phyloP scores from a whole-genome alignment of 164 flowering plant genomes.

The Aristolochia californica region DNA sequence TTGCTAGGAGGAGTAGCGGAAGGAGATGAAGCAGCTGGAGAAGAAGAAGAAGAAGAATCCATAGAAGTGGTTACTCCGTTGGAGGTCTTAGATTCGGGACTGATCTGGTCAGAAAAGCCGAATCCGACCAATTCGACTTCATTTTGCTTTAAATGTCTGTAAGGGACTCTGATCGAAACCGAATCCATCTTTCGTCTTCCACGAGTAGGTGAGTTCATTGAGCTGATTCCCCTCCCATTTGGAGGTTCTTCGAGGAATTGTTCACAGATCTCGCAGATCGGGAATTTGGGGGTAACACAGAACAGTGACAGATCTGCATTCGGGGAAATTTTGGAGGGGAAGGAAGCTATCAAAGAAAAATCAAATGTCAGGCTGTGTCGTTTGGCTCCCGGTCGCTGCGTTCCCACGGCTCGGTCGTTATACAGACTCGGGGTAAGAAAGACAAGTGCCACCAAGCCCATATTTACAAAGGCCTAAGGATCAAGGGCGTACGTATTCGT shows the following conservation, averaged over 20 bases:
- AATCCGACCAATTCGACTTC: slow-evolving; percentile 50
- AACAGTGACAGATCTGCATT: no score
- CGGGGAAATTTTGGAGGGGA: no score
- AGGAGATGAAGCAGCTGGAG: slow-evolving; percentile 4
- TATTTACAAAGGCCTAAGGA: no score
- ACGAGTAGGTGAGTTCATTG: neutral
- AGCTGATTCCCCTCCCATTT: neutral
- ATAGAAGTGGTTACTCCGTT: slow-evolving; percentile 14
- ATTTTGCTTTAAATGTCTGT: slow-evolving; percentile 48
- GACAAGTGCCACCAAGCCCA: no score
- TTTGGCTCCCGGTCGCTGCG: no score
- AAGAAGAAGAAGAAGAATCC: slow-evolving; percentile 8
- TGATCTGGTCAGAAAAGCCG: slow-evolving; percentile 23
- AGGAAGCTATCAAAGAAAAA: no score
- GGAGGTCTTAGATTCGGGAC: slow-evolving; percentile 17
- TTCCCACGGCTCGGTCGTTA: no score
- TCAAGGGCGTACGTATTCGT: no score
- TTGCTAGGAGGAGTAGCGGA: slow-evolving; percentile 8
- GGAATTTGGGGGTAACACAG: neutral
- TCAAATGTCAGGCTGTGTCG: no score
- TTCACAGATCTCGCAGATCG: neutral
- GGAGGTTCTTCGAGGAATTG: neutral
- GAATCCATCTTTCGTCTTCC: slow-evolving; percentile 23
- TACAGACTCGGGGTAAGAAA: no score
- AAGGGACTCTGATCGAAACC: slow-evolving; percentile 57